Base-by-base conservation (phyloP, 108 stramenopile genomes). In the Skeletonema marinoi region DNA sequence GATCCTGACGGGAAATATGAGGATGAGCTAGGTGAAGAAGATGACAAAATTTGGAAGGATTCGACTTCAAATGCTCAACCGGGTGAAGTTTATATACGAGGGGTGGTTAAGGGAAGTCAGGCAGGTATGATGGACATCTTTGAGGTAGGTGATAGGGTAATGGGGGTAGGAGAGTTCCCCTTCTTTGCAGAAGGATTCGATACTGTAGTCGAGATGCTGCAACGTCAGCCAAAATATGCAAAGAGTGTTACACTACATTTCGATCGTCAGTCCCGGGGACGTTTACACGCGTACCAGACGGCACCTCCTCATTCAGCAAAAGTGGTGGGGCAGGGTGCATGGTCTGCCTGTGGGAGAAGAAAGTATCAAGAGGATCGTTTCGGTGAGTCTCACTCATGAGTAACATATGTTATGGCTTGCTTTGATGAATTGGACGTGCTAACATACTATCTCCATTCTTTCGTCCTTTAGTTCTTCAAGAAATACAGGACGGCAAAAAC, bases 51-150 rank as follows among this genome's bases (percentile, higher is more conserved):
- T 14, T 94, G 93, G 93, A 62, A 77, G 21, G 70, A 60, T 32
- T 86, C 90, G n/a, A 91, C 88, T 30, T 60, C 78, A 56, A 36
- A 82, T 74, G 89, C 90, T 13, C 60, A 79, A 19, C 80, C 78
- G 4, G 93, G 91, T 2, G 89, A 94, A 66, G 93, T 94, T 1
- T 92, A 87, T 66, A 81, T 94, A 46, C 81, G 81, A 41, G 91
- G 86, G n/a, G 81, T 89, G 65, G 71, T 87, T 12, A 68, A 67
- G 4, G 83, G 65, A 39, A 68, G 90, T 12, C 93, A 94, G 71
- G 93, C 93, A 25, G 25, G 29, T 1, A 68, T 60, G 32, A 56
- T 94, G 60, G 90, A 89, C 32, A 85, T 92, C 33, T 92, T 92
- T 79, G 86, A 94, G 80, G 69, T 94, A 32, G 93, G 93, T 16